These are phyloP conservation scores for Dalbergia oliveri DNA, from an alignment of 306 rosid genomes.

Conservation along the genomic window DNA sequence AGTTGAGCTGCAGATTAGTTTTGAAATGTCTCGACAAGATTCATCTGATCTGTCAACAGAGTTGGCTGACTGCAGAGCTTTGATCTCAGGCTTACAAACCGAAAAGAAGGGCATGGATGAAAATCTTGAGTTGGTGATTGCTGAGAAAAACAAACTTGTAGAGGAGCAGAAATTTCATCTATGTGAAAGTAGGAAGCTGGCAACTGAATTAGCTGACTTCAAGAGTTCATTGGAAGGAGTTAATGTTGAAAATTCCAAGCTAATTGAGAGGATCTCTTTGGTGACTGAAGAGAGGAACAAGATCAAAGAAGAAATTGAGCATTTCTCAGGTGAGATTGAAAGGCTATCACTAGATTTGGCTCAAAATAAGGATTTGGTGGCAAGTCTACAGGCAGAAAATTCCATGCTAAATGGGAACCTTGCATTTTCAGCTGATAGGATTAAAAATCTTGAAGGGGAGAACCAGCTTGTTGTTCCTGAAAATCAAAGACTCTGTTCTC, in stretches of 20 bases:
- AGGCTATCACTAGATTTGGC: conserved; percentile 60
- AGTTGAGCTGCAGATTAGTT: conserved; percentile 62
- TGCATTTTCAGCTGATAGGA: conserved; percentile 62
- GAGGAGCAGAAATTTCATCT: conserved; percentile 66
- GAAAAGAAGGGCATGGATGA: conserved; percentile 68
- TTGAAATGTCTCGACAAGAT: conserved; percentile 68
- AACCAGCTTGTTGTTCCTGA: conserved; percentile 59
- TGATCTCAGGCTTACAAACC: conserved; percentile 63
- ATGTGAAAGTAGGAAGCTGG: conserved; percentile 67
- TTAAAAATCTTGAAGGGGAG: conserved; percentile 65
- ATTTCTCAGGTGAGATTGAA: conserved; percentile 61
- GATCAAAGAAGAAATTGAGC: conserved; percentile 61
- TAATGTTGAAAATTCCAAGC: conserved; percentile 66
- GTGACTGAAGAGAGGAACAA: conserved; percentile 63
- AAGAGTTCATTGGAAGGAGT: conserved; percentile 59
- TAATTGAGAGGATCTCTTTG: conserved; percentile 59
- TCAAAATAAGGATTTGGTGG: conserved; percentile 60
- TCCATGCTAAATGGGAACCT: conserved; percentile 61
- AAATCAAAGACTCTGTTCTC: conserved; percentile 62
- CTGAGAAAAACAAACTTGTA: conserved; percentile 60
- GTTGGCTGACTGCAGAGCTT: conserved; percentile 73
- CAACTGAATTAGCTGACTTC: conserved; percentile 59
- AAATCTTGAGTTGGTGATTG: conserved; percentile 54
- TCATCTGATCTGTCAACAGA: conserved; percentile 62
- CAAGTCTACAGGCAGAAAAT: conserved; percentile 65